These are phyloP conservation scores for Trypanosoma platydactyli DNA, from an alignment of 208 protist species.

Conservation along the genomic window DNA sequence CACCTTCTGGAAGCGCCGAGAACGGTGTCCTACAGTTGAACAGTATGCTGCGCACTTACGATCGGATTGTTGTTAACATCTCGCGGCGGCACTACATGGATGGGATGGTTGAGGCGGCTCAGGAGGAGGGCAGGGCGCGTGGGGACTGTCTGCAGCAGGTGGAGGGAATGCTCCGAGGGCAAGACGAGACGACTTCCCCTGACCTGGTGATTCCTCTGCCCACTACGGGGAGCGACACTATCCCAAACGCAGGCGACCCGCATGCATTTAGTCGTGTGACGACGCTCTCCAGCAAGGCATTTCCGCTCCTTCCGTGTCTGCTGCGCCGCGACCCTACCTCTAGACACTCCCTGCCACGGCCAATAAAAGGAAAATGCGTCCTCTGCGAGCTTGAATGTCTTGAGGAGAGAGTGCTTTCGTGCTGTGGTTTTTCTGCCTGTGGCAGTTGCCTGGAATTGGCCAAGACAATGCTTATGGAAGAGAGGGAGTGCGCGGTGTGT, in stretches of 20 bases:
- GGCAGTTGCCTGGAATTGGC: constrained; percentile 50
- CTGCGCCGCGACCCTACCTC: constrained; percentile 13
- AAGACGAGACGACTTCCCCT: constrained; percentile 12
- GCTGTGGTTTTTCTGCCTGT: constrained; percentile 66
- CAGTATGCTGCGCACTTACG: constrained; percentile 57
- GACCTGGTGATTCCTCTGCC: neutral
- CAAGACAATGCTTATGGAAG: constrained; percentile 58
- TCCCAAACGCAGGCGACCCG: constrained; percentile 20
- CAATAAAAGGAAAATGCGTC: constrained; percentile 48
- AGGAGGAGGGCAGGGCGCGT: constrained; percentile 29
- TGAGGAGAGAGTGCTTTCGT: constrained; percentile 37
- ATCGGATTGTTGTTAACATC: constrained; percentile 62
- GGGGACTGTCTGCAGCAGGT: constrained; percentile 41
- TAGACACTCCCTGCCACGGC: constrained; percentile 2
- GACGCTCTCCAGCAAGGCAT: constrained; percentile 47
- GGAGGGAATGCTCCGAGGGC: constrained; percentile 41
- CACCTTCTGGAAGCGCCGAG: neutral
- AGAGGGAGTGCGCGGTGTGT: constrained; percentile 70
- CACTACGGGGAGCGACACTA: neutral
- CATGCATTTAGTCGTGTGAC: constrained; percentile 48
- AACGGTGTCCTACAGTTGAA: constrained; percentile 9
- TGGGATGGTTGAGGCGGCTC: constrained; percentile 35
- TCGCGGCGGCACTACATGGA: constrained; percentile 64
- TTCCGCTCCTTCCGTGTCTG: constrained; percentile 53
- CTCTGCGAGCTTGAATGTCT: constrained; percentile 65